phyloP scores from a whole-genome alignment of 2,329 filamentous ascomycete species.

The Monosporascus sp. region DNA sequence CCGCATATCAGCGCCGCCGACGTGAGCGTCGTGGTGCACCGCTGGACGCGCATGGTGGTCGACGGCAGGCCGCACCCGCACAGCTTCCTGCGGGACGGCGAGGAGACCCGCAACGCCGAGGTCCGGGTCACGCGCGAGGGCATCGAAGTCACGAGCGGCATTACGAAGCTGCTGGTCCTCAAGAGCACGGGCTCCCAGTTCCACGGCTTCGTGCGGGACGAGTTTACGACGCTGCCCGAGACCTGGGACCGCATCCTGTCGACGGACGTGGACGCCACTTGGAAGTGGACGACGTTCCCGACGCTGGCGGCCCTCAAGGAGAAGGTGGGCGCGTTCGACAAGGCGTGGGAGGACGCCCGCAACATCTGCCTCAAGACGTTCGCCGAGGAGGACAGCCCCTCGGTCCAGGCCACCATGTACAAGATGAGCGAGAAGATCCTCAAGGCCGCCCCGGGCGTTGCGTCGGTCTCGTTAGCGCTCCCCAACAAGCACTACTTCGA shows the following conservation, averaged over 20 bases:
- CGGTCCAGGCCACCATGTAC: conserved; percentile 97
- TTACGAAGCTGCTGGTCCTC: conserved; percentile 78
- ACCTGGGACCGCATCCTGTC: conserved; percentile 93
- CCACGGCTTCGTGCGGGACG: conserved; percentile 88
- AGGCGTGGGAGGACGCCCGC: conserved; percentile 71
- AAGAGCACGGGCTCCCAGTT: conserved; percentile 97
- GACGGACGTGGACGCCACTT: conserved; percentile 82
- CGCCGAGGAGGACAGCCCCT: conserved; percentile 83
- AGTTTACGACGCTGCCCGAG: conserved; percentile 86
- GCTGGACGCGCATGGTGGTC: conserved; percentile 84
- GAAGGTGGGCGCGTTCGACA: conserved; percentile 64
- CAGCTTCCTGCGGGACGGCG: conserved; percentile 85
- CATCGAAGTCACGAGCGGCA: conserved; percentile 70
- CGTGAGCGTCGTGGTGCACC: conserved; percentile 75
- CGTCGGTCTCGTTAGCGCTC: conserved; percentile 72
- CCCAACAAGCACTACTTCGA: conserved; percentile 99
- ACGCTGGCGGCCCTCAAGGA: conserved; percentile 61
- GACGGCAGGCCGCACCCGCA: conserved; percentile 91
- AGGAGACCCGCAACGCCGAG: conserved; percentile 80
- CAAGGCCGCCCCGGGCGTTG: conserved; percentile 63
- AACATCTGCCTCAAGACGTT: conserved; percentile 87
- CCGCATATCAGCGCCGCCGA: conserved; percentile 81
- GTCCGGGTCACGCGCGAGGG: conserved; percentile 63
- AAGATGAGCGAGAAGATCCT: conserved; percentile 93
- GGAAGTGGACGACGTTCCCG: conserved; percentile 75